Base-by-base conservation (phyloP, 371 early-diverging fungal genomes). In the Apophysomyces variabilis region DNA sequence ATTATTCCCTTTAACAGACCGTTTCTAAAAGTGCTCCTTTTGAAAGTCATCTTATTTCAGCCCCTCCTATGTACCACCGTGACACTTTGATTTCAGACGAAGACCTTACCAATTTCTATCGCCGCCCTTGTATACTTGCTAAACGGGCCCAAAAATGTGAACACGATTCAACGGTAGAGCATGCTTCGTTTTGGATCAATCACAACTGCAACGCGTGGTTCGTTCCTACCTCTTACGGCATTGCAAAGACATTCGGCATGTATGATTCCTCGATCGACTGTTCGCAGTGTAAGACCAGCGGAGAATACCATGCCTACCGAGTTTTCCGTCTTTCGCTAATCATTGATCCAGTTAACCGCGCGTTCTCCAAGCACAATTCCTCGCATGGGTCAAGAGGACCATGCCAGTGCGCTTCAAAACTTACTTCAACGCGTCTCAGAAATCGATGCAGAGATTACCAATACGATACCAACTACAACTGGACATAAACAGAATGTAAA, bases 351-450 rank as follows among this genome's bases (percentile, higher is more conserved):
- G 54, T 16, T 50, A 3, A 21, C 54, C 8, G 6, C 54, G 54
- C 54, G 54, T 50, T n/a, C 38, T 6, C 65, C 46, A 11, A 45
- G n/a, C 26, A 65, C 18, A 35, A 46, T 73, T 43, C 68, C 73
- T 7, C 70, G 63, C 7, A 38, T 70, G 14, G 76, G 72, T 5
- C 64, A 64, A 18, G 63, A 64, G 26, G 70, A 77, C n/a, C 69
- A 77, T 26, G 65, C 74, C 5, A 73, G 75, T 0, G 71, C 78
- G 11, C 58, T 77, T 11, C 75, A 77, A 39, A 74, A 70, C 14
- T 64, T 74, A 45, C 59, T 77, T 54, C 36, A 61, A 38, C 67
- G 72, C 5, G 78, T 77, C n/a, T 70, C 67, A 65, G 75, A 77
- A 36, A 67, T 77, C 21, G 78, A 77, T 35, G 65, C 73, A 12